These are phyloP conservation scores for Akanthomyces uredinophilus DNA, from an alignment of 2,329 filamentous ascomycete species.

Conservation along the genomic window DNA sequence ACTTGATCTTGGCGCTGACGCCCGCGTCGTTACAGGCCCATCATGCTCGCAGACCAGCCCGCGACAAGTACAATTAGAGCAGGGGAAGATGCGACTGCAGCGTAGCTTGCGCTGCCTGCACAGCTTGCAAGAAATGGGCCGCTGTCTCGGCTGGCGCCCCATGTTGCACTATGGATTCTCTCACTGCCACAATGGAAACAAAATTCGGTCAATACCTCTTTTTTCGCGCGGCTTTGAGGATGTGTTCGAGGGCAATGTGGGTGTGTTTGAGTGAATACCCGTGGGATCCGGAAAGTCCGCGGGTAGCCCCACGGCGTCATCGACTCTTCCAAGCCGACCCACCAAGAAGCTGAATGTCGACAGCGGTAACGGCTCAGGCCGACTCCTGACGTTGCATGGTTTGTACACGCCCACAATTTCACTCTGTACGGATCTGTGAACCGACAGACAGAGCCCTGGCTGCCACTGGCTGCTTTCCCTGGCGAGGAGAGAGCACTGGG, in stretches of 20 bases:
- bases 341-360: conserved; percentile 1
- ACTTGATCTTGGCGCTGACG: conserved; percentile 6
- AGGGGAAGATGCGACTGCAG: conserved; percentile 33
- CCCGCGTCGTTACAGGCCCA: background rate
- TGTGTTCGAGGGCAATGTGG: conserved; percentile 12
- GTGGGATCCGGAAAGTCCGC: conserved; percentile 16
- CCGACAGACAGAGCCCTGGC: too few relatives aligned
- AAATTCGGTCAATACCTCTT: background rate
- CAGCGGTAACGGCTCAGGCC: background rate
- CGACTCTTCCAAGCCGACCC: background rate
- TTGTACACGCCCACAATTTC: too few relatives aligned
- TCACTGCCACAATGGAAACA: conserved; percentile 12
- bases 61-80: conserved; percentile 32
- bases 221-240: conserved; percentile 5
- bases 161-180: conserved; percentile 11
- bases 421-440: too few relatives aligned
- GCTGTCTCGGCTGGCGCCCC: conserved; percentile 29
- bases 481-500: too few relatives aligned
- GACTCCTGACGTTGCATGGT: background rate
- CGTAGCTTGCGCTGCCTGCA: conserved; percentile 32
- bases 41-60: conserved; percentile 26
- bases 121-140: conserved; percentile 31
- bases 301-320: conserved; percentile 1
- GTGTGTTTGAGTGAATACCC: conserved; percentile 10
- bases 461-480: too few relatives aligned